Evolutionary conservation across 371 early-diverging fungal species (phyloP).

Genomic region (Rhizomucor pusillus): DNA sequence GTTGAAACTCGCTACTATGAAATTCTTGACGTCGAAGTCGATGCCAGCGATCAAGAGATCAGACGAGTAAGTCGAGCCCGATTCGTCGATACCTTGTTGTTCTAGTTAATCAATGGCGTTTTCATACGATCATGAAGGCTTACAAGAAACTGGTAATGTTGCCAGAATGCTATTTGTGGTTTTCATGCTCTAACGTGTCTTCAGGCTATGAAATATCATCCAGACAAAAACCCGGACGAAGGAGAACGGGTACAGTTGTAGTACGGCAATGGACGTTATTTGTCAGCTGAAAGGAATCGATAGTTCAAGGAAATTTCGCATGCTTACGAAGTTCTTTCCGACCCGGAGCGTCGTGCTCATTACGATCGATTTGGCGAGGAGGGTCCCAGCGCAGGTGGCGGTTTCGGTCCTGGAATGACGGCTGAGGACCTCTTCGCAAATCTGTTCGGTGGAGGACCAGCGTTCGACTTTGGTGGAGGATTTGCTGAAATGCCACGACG

Average conservation of each 20-base stretch:
- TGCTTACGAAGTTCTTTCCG: conserved; percentile 95
- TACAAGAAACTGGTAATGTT: conserved; percentile 79
- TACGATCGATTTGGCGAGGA: conserved; percentile 93
- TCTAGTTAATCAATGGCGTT: background rate
- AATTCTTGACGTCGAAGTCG: conserved; percentile 77
- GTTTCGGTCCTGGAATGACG: conserved; percentile 19
- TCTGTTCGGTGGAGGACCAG: conserved; percentile 53
- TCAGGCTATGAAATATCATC: conserved; percentile 94
- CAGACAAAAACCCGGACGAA: conserved; percentile 76
- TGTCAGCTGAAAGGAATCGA: conserved; percentile 2
- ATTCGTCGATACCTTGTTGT: background rate
- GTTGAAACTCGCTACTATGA: conserved; percentile 91
- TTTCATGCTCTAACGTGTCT: background rate
- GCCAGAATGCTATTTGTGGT: background rate
- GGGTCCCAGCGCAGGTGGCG: conserved; percentile 60
- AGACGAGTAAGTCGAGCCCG: conserved; percentile 57
- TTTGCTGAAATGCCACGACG: conserved; percentile 9
- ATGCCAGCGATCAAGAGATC: conserved; percentile 83
- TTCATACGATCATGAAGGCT: conserved; percentile 50
- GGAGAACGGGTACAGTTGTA: conserved; percentile 32
- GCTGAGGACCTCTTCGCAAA: conserved; percentile 78
- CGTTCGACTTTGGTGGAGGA: conserved; percentile 11
- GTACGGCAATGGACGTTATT: conserved; percentile 8
- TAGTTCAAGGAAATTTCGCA: conserved; percentile 91
- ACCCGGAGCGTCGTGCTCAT: conserved; percentile 79